Conservation (phyloP, 1,139 yeast genomes). For the Torulaspora globosa region DNA sequence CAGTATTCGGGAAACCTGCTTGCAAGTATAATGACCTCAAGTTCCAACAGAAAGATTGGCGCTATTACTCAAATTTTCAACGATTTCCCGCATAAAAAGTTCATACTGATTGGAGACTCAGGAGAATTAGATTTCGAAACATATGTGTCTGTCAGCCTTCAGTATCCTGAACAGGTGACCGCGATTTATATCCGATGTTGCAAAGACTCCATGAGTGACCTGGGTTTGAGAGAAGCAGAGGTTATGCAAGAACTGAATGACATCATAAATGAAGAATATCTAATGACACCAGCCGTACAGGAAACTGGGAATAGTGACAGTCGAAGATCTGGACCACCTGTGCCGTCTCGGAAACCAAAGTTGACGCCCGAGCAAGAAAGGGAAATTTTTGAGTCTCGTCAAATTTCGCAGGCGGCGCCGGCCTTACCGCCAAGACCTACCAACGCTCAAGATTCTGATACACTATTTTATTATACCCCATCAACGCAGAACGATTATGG, state of each 20-base stretch:
- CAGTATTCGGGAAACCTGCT: slow-evolving; percentile 78
- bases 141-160: slow-evolving; percentile 63
- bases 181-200: slow-evolving; percentile 84
- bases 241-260: slow-evolving; percentile 34
- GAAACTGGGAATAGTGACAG: no score
- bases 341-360: slow-evolving; percentile 17
- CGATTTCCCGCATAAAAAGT: slow-evolving; percentile 75
- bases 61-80: slow-evolving; percentile 59
- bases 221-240: slow-evolving; percentile 40
- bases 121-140: slow-evolving; percentile 96
- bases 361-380: slow-evolving; percentile 17
- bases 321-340: slow-evolving; percentile 18
- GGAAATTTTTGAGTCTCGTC: slow-evolving; percentile 17
- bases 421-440: slow-evolving; percentile 8
- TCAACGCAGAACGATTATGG: slow-evolving; percentile 30
- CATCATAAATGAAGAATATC: slow-evolving; percentile 25
- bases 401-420: slow-evolving; percentile 10
- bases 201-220: slow-evolving; percentile 58
- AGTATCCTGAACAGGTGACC: slow-evolving; percentile 57
- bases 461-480: slow-evolving; percentile 22
- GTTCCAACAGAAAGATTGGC: slow-evolving; percentile 70
- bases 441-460: slow-evolving; percentile 10
- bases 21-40: slow-evolving; percentile 79
- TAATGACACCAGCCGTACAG: background rate
- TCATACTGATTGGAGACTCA: slow-evolving; percentile 86